Conservation (phyloP, 768 basidiomycete species). For the Phaeolepiota aurea region DNA sequence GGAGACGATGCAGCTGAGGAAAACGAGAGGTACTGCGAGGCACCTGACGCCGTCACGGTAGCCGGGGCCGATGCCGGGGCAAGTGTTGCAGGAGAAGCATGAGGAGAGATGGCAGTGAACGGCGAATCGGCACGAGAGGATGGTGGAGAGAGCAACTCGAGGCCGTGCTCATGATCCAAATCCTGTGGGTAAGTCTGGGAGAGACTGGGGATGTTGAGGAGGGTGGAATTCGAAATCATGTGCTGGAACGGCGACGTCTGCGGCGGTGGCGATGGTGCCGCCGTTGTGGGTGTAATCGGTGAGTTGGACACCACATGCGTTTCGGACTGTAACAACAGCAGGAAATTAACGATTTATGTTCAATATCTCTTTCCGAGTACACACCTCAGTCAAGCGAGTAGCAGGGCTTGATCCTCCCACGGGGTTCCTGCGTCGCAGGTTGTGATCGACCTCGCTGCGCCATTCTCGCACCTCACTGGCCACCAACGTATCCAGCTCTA, state of each 20-base stretch:
- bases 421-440: conserved; percentile 9
- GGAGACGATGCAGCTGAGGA: neutral
- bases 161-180: conserved; percentile 31
- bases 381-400: neutral
- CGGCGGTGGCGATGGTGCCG: neutral
- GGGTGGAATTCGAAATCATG: conserved; percentile 7
- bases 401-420: neutral
- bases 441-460: conserved; percentile 33
- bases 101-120: conserved; percentile 20
- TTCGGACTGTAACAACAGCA: no score
- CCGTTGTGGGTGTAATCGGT: neutral
- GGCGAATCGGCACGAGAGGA: conserved; percentile 33
- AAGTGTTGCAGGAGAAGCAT: neutral
- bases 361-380: no score
- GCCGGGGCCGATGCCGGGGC: neutral
- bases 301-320: neutral
- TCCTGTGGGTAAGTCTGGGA: conserved; percentile 36
- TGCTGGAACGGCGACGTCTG: neutral
- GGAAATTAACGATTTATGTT: no score
- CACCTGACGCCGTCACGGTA: neutral
- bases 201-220: conserved; percentile 24
- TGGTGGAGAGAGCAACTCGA: conserved; percentile 35
- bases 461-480: conserved; percentile 45
- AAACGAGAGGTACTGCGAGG: neutral
- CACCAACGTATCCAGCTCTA: conserved; percentile 48